A percentile compares a stretch with the other conserved stretches of the same genome.
Conservation (phyloP, 306 rosid species). For the Rubus parviflorus region DNA sequence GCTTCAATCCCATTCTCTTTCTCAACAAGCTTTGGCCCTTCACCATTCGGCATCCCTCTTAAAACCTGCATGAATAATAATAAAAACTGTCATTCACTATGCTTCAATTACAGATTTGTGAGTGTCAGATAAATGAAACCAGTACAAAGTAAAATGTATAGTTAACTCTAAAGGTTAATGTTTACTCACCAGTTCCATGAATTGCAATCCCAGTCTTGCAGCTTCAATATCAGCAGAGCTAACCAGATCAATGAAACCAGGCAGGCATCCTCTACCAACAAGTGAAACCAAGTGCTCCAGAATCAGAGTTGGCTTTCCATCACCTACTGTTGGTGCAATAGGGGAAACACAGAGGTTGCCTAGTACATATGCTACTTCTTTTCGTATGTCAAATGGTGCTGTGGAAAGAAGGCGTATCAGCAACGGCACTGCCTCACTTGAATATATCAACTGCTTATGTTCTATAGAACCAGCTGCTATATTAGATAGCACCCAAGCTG, state of each 20-base stretch:
- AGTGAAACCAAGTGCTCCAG: conserved; percentile 76
- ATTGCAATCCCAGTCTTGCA: conserved; percentile 90
- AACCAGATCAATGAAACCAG: conserved; percentile 80
- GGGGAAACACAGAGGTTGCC: conserved; percentile 91
- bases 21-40: conserved; percentile 88
- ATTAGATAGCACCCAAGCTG: conserved; percentile 93
- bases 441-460: conserved; percentile 75
- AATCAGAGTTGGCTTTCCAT: conserved; percentile 64
- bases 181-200: conserved; percentile 79
- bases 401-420: conserved; percentile 67
- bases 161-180: no score
- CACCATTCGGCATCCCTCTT: conserved; percentile 87
- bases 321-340: conserved; percentile 54
- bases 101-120: neutral
- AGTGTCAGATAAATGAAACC: no score
- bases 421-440: conserved; percentile 63
- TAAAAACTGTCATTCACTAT: neutral
- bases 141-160: no score
- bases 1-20: conserved; percentile 91
- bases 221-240: conserved; percentile 86
- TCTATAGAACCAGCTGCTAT: conserved; percentile 82
- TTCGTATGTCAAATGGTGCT: conserved; percentile 83
- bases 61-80: conserved; percentile 50
- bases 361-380: conserved; percentile 86
- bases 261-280: conserved; percentile 73